A percentile compares a stretch with the other conserved stretches of the same genome.
phyloP scores from a whole-genome alignment of 139 green algal species.

The Chlamydomonas applanata region DNA sequence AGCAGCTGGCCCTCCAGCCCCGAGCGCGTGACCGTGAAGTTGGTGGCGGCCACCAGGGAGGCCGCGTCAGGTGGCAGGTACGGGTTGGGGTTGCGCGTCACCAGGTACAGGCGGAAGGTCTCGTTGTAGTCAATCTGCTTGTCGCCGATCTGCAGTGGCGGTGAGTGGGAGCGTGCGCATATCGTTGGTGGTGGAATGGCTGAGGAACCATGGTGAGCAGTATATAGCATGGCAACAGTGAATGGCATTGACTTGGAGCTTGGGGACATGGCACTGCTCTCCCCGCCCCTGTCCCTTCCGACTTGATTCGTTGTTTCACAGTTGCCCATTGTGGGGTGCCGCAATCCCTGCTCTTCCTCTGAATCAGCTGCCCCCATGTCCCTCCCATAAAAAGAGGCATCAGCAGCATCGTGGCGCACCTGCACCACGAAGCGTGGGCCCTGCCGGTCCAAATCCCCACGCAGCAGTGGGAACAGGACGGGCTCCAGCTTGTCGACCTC shows the following conservation, averaged over 20 bases:
- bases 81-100: conserved; percentile 65
- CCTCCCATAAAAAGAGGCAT: no score
- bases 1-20: conserved; percentile 69
- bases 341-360: no score
- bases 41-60: conserved; percentile 59
- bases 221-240: no score
- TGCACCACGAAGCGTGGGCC: conserved; percentile 44
- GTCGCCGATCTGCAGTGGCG: conserved; percentile 62
- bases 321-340: no score
- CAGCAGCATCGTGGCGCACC: conserved; percentile 57
- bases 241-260: no score
- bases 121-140: conserved; percentile 76
- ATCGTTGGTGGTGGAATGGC: background rate
- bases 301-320: no score
- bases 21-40: conserved; percentile 72
- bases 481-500: conserved; percentile 76
- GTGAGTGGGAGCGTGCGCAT: no score
- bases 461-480: conserved; percentile 70
- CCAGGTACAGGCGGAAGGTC: conserved; percentile 67
- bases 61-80: conserved; percentile 57
- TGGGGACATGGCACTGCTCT: no score
- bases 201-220: no score
- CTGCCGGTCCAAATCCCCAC: conserved; percentile 56
- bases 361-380: no score
- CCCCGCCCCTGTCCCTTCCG: no score